Evolutionary conservation across 495 filamentous ascomycete species (phyloP), one percentile per base, ranked within the genome.

Genomic region (Astrothelium subdiscretum): DNA sequence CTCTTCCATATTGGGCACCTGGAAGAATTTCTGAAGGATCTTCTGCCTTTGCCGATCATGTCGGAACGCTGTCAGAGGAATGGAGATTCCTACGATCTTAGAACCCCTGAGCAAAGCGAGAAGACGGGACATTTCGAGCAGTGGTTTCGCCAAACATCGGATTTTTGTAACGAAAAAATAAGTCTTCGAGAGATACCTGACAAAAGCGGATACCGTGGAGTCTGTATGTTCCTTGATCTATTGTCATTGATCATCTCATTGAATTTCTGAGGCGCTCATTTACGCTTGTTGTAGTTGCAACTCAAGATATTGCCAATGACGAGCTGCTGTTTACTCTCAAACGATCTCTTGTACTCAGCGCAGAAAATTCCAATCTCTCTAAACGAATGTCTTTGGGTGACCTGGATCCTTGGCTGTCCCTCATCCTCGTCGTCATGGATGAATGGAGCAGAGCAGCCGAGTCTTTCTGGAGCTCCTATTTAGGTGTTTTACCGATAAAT

Each of bases 371-470:
- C 18, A 59, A 62, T 27, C 65, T 75, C 24, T 42, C 57, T 4
- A 60, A 38, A 6, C 64, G 66, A 22, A 52, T 74, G 26, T 61
- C 63, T 6, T 26, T 58, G 27, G 42, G 52, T 20, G 32, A 67
- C 32, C 65, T 71, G 26, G 73, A 72, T 43, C 76, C 79, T 66
- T 87, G 84, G 83, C 70, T 81, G 31, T 80, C 81, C 8, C 74
- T 97, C 8, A 91, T 95, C 66, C 75, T 94, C 13, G 81, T 89
- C 51, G 84, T 96, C 81, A 80, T 95, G 12, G 87, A 88, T 69
- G 91, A 96, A 74, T 83, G 85, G 66, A 70, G 84, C 22, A 79
- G 76, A 35, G 82, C 85, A 4, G 70, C 76, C 0, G 69, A 75
- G 1, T 94, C 90, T 1, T 70, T 68, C 38, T 97, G 91, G 92